Evolutionary conservation across 768 basidiomycete species (phyloP), one percentile per base, ranked within the genome.

Genomic region (Tricholoma matsutake): DNA sequence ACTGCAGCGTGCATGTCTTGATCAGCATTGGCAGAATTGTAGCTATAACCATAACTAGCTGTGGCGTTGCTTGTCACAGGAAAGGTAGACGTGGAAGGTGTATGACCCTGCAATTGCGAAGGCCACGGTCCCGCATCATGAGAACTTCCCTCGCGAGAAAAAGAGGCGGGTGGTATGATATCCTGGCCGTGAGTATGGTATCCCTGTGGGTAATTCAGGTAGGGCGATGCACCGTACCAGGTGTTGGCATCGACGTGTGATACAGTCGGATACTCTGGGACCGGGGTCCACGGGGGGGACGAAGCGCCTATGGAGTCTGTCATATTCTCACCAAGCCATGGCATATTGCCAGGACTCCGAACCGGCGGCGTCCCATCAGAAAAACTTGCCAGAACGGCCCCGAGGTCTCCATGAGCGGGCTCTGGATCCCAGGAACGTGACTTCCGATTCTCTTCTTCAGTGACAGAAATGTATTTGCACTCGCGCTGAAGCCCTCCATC

Each of bases 391-490:
- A 51, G 10, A 28, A 45, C 14, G 34, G 45, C 55, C 25, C 51
- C 47, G 43, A 43, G 29, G 28, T 35, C 49, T 35, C 37, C 60
- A 31, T 37, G 35, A 22, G 16, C 47, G 37, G 22, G 55, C 51
- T 31, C 47, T 49, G 53, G 56, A 22, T 57, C 60, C 52, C 20
- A 35, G 49, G 47, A 16, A 52, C 10, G 55, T 16, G 58, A 41
- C 31, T 10, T 11, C 8, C 29, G 43, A 14, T 10, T 28, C 20
- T 56, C 57, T 34, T 78, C 74, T 18, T 75, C 73, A 41, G 69
- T 70, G 45, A 81, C 76, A 1, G 81, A 71, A 20, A 81, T 69
- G 65, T 80, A 83, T 47, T 72, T 65, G 68, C 82, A 83, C 14
- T 68, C 64, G 56, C 72, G 69, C 13, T 13, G 4, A 14, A 39